phyloP scores from a whole-genome alignment of 306 rosid genomes.

The Luffa acutangula region DNA sequence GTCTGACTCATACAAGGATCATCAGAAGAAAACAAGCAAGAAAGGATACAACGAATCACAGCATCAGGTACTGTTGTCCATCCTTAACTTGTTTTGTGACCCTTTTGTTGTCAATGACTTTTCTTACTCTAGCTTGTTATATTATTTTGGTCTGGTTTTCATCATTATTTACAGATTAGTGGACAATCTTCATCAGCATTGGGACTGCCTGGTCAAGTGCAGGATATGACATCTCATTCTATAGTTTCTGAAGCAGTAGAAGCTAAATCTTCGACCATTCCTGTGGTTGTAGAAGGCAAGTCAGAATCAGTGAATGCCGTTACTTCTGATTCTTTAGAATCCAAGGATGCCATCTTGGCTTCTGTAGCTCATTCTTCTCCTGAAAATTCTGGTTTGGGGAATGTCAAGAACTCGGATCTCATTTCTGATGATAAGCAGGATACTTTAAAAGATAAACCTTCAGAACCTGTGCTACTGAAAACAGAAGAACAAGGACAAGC shows the following conservation, averaged over 20 bases:
- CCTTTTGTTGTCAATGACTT: neutral
- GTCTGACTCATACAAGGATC: slow-evolving; percentile 57
- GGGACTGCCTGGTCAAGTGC: slow-evolving; percentile 19
- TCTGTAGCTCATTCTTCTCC: slow-evolving; percentile 18
- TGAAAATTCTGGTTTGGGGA: slow-evolving; percentile 28
- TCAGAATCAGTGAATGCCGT: slow-evolving; percentile 13
- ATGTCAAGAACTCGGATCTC: slow-evolving; percentile 12
- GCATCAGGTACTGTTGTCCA: slow-evolving; percentile 43
- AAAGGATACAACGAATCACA: slow-evolving; percentile 36
- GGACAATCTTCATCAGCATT: slow-evolving; percentile 29
- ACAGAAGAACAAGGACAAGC: slow-evolving; percentile 19
- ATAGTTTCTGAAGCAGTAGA: slow-evolving; percentile 28
- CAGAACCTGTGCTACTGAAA: slow-evolving; percentile 13
- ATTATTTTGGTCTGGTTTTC: slow-evolving; percentile 2
- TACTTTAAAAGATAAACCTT: slow-evolving; percentile 20
- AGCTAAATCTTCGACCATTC: slow-evolving; percentile 18
- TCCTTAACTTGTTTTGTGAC: slow-evolving; percentile 3
- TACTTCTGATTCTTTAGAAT: slow-evolving; percentile 23
- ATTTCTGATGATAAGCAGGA: slow-evolving; percentile 20
- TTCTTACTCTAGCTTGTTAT: neutral
- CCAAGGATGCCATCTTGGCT: slow-evolving; percentile 22
- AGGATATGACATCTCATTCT: slow-evolving; percentile 9
- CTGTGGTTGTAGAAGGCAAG: slow-evolving; percentile 18
- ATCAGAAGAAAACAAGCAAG: slow-evolving; percentile 42
- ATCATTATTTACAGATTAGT: slow-evolving; percentile 34